Conservation (phyloP, 164 flowering plant species). For the Vitis rotundifolia region DNA sequence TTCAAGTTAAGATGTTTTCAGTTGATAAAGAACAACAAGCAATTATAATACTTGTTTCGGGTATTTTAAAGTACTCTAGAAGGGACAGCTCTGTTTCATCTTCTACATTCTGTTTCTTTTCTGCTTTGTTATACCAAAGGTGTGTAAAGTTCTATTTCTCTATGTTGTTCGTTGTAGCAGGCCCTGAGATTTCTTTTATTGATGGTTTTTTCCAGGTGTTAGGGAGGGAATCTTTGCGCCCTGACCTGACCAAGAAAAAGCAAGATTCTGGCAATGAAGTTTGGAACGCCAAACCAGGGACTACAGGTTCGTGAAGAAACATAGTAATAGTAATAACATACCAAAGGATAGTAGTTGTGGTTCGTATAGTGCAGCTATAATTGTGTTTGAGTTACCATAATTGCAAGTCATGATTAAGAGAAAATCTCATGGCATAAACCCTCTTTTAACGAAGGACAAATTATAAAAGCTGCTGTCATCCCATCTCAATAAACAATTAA, state of each 20-base stretch:
- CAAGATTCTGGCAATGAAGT: conserved; percentile 19
- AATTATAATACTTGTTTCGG: neutral
- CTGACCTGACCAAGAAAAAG: conserved; percentile 18
- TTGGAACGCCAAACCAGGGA: conserved; percentile 18
- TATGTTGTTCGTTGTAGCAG: neutral
- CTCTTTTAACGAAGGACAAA: too few species aligned
- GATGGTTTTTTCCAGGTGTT: conserved; percentile 20
- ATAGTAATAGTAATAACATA: too few species aligned
- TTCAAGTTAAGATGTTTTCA: neutral
- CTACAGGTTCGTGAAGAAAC: conserved; percentile 23
- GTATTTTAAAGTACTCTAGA: neutral
- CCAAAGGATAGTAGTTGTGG: too few species aligned
- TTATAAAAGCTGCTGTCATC: too few species aligned
- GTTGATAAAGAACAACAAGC: neutral
- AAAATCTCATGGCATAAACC: too few species aligned
- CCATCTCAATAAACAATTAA: too few species aligned
- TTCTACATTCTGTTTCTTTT: neutral
- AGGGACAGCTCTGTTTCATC: too few species aligned
- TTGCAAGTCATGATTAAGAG: too few species aligned
- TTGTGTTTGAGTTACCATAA: too few species aligned
- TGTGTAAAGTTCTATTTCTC: neutral
- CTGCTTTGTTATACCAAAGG: neutral
- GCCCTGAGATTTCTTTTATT: neutral
- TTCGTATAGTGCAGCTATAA: too few species aligned
- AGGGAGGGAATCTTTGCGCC: conserved; percentile 25